Percentiles rank a stretch among this genome's conserved stretches.
These are phyloP conservation scores for Pulveroboletus ravenelii DNA, from an alignment of 768 basidiomycete genomes.

Conservation along the genomic window DNA sequence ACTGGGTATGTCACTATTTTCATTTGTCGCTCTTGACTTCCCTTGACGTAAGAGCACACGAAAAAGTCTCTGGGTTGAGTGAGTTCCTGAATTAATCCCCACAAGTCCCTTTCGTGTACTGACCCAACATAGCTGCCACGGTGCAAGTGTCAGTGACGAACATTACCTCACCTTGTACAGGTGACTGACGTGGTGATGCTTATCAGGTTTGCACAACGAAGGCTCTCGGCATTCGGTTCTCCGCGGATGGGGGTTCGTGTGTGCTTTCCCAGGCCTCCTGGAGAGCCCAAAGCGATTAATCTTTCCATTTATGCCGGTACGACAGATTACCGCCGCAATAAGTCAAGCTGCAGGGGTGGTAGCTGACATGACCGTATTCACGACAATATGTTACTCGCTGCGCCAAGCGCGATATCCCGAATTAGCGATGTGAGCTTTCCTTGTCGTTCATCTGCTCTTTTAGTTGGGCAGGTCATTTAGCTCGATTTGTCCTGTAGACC, in stretches of 20 bases:
- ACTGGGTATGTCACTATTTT: conserved; percentile 17
- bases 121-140: conserved; percentile 13
- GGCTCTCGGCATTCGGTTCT: conserved; percentile 18
- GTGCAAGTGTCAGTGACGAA: conserved; percentile 25
- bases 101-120: neutral
- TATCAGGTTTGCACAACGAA: conserved; percentile 17
- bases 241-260: conserved; percentile 19
- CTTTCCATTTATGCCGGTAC: neutral
- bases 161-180: neutral
- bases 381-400: conserved; percentile 17
- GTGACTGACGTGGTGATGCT: conserved; percentile 5
- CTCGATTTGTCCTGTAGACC: conserved; percentile 9
- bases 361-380: conserved; percentile 13
- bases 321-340: conserved; percentile 14
- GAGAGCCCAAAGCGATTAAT: neutral
- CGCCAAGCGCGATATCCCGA: conserved; percentile 17
- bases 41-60: conserved; percentile 11
- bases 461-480: neutral
- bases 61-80: conserved; percentile 27
- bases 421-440: conserved; percentile 12
- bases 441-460: neutral
- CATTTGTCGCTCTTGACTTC: neutral
- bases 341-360: conserved; percentile 7
- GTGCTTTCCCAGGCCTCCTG: neutral
- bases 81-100: conserved; percentile 3